phyloP scores from a whole-genome alignment of 352 stramenopile genomes.

The Phytophthora vignae region DNA sequence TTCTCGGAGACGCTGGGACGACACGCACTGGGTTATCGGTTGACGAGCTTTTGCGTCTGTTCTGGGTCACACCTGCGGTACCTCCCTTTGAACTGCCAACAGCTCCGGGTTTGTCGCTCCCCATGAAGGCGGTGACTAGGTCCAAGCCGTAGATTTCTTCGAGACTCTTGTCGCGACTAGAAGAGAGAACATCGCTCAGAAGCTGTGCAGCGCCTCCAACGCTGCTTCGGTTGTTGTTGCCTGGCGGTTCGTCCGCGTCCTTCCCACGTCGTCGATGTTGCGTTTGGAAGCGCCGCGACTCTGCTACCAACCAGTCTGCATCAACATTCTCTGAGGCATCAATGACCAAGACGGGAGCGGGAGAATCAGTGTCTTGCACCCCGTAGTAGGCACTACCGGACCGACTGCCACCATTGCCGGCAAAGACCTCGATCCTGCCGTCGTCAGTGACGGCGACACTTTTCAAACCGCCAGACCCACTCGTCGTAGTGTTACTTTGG shows the following conservation, averaged over 20 bases:
- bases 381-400: slow-evolving; percentile 9
- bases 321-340: slow-evolving; percentile 64
- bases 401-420: slow-evolving; percentile 4
- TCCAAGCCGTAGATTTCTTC: slow-evolving; percentile 75
- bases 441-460: slow-evolving; percentile 56
- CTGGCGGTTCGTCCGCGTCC: slow-evolving; percentile 1
- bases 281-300: slow-evolving; percentile 36
- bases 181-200: slow-evolving; percentile 17
- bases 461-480: slow-evolving; percentile 15
- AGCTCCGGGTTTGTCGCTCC: slow-evolving; percentile 18
- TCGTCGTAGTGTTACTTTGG: slow-evolving; percentile 5
- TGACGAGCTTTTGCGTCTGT: slow-evolving; percentile 11
- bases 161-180: slow-evolving; percentile 38
- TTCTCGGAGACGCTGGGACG: slow-evolving; percentile 57
- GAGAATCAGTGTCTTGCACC: slow-evolving; percentile 10
- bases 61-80: background rate
- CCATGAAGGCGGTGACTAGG: slow-evolving; percentile 54
- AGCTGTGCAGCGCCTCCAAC: slow-evolving; percentile 14
- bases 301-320: slow-evolving; percentile 39
- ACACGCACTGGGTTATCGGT: slow-evolving; percentile 7
- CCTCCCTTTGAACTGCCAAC: background rate
- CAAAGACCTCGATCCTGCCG: slow-evolving; percentile 68
- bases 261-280: slow-evolving; percentile 24
- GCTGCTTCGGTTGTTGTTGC: slow-evolving; percentile 32
- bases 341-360: slow-evolving; percentile 42